Percentiles rank a stretch among this genome's conserved stretches.
These are phyloP conservation scores for Collybiopsis luxurians DNA, from an alignment of 768 basidiomycete species.

Conservation along the genomic window DNA sequence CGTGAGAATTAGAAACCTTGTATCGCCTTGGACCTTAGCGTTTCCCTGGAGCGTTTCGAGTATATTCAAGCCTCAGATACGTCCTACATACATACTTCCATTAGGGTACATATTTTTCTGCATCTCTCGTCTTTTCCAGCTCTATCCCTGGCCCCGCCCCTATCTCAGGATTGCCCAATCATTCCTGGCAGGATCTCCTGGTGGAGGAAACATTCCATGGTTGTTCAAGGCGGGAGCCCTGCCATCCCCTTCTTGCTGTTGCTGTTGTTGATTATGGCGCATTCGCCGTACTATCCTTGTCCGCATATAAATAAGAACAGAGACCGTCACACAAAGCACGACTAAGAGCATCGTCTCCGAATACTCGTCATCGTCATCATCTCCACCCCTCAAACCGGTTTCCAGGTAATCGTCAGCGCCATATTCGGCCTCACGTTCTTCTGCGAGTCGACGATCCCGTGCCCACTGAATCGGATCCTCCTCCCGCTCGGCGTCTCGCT, in stretches of 20 bases:
- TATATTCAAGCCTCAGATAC: no score
- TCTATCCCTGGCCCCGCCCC: no score
- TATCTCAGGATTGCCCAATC: slow-evolving; percentile 65
- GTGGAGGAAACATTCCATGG: slow-evolving; percentile 56
- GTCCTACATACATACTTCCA: no score
- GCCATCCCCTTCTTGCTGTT: slow-evolving; percentile 32
- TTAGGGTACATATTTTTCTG: no score
- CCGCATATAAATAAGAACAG: slow-evolving; percentile 73
- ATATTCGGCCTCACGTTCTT: slow-evolving; percentile 72
- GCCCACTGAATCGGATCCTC: slow-evolving; percentile 87
- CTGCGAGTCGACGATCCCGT: slow-evolving; percentile 66
- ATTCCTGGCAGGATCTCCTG: slow-evolving; percentile 59
- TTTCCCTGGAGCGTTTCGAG: no score
- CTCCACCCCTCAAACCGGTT: slow-evolving; percentile 58
- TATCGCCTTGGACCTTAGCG: no score
- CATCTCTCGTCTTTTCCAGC: no score
- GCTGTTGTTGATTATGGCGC: slow-evolving; percentile 58
- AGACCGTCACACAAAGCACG: slow-evolving; percentile 67
- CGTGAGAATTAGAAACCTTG: slow-evolving; percentile 4
- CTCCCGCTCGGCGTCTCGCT: slow-evolving; percentile 17
- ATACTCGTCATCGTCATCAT: slow-evolving; percentile 69
- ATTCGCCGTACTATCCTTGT: slow-evolving; percentile 74
- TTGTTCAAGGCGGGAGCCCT: slow-evolving; percentile 22
- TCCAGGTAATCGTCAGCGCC: slow-evolving; percentile 86
- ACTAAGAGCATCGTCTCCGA: slow-evolving; percentile 80